phyloP scores from a whole-genome alignment of 2,329 filamentous ascomycete genomes.

The Aspergillus felis region DNA sequence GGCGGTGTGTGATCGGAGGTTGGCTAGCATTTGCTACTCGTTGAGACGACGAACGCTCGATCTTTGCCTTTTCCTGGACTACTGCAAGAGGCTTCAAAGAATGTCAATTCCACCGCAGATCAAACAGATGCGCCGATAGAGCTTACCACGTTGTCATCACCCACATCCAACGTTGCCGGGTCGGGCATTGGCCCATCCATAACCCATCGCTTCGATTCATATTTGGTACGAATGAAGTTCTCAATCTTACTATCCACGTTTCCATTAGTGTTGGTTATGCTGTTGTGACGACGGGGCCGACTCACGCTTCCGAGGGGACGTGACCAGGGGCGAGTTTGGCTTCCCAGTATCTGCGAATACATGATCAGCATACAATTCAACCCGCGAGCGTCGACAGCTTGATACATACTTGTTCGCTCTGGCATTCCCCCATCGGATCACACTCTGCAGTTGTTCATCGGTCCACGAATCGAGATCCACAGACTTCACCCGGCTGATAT shows the following conservation, averaged over 20 bases:
- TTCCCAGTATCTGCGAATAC: constrained; percentile 70
- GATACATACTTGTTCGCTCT: constrained; percentile 79
- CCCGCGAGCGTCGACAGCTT: constrained; percentile 3
- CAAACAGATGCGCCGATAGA: background rate
- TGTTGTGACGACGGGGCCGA: constrained; percentile 9
- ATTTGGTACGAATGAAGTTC: constrained; percentile 99
- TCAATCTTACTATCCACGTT: constrained; percentile 71
- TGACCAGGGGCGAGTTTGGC: constrained; percentile 87
- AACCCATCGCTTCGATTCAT: constrained; percentile 98
- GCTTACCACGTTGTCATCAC: constrained; percentile 76
- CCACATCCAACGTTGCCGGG: constrained; percentile 81
- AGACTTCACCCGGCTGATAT: constrained; percentile 96
- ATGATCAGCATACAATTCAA: constrained; percentile 7
- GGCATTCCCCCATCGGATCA: constrained; percentile 92
- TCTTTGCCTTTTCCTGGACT: constrained; percentile 67
- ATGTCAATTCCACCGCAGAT: constrained; percentile 17
- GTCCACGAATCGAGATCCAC: constrained; percentile 98
- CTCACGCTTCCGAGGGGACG: constrained; percentile 78
- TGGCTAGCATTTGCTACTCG: constrained; percentile 44
- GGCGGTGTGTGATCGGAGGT: constrained; percentile 42
- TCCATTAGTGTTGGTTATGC: constrained; percentile 9
- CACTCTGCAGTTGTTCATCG: constrained; percentile 91
- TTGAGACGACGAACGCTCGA: constrained; percentile 57
- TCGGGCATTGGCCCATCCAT: constrained; percentile 96
- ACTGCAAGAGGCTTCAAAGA: constrained; percentile 56